Evolutionary conservation across 495 filamentous ascomycete species (phyloP).

Genomic region (Trichoderma asperelloides): DNA sequence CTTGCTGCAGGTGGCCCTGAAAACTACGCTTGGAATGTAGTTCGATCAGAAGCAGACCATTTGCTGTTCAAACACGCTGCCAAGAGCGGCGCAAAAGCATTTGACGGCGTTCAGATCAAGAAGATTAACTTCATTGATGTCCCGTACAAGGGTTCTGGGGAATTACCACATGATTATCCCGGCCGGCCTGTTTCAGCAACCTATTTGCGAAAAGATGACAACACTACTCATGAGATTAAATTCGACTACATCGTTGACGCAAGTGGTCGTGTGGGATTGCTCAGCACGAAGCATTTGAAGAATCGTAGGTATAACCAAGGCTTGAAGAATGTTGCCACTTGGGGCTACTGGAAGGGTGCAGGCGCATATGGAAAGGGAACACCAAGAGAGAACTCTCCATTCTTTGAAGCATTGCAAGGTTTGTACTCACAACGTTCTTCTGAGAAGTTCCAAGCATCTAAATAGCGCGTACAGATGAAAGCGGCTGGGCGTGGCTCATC

Average conservation of each 20-base stretch:
- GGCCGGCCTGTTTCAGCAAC: constrained; percentile 39
- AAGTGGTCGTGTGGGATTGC: constrained; percentile 29
- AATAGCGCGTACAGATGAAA: constrained; percentile 22
- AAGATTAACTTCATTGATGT: constrained; percentile 25
- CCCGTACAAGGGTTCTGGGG: constrained; percentile 6
- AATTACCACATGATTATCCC: constrained; percentile 13
- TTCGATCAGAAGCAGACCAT: constrained; percentile 45
- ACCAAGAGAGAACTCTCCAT: constrained; percentile 23
- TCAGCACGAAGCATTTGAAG: constrained; percentile 37
- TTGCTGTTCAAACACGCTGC: constrained; percentile 43
- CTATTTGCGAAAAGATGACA: constrained; percentile 23
- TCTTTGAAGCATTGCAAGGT: constrained; percentile 33
- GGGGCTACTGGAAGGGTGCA: constrained; percentile 35
- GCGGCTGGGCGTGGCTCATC: constrained; percentile 39
- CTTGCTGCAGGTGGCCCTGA: constrained; percentile 32
- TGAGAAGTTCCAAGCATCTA: constrained; percentile 1
- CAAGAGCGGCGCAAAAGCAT: constrained; percentile 34
- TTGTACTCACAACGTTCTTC: not conserved
- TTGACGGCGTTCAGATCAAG: constrained; percentile 37
- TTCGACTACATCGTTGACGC: constrained; percentile 42
- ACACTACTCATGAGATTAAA: constrained; percentile 27
- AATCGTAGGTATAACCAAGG: constrained; percentile 31
- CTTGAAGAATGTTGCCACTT: constrained; percentile 37
- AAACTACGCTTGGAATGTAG: constrained; percentile 42
- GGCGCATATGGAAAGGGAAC: constrained; percentile 23